A percentile compares a stretch with the other conserved stretches of the same genome.
These are phyloP conservation scores for Cryptosporidium canis DNA, from an alignment of 169 alveolate species.

Conservation along the genomic window DNA sequence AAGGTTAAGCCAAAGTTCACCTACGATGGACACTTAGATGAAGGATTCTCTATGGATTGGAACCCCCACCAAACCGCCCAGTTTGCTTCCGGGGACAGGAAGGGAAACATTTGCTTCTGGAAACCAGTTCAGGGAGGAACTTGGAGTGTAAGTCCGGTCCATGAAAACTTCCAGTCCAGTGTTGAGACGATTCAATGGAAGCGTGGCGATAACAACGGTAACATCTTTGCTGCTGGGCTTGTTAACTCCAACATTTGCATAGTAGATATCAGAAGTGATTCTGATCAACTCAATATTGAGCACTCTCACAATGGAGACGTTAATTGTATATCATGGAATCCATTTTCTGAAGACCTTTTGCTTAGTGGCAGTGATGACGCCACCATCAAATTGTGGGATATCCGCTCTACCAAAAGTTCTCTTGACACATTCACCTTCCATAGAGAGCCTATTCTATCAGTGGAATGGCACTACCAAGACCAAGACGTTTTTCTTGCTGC, in stretches of 20 bases:
- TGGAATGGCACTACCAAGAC: slow-evolving; percentile 56
- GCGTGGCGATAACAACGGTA: not conserved
- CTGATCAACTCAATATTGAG: slow-evolving; percentile 1
- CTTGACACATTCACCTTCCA: slow-evolving; percentile 34
- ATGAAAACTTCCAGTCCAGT: slow-evolving; percentile 48
- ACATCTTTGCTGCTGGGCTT: slow-evolving; percentile 66
- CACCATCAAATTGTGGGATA: slow-evolving; percentile 61
- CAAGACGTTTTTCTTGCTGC: slow-evolving; percentile 67
- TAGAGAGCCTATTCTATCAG: slow-evolving; percentile 55
- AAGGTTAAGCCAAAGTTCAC: slow-evolving; percentile 39
- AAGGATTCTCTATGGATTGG: slow-evolving; percentile 72
- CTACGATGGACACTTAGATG: slow-evolving; percentile 55
- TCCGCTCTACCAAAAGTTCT: slow-evolving; percentile 12
- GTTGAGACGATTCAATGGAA: slow-evolving; percentile 67
- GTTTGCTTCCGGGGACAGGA: slow-evolving; percentile 62
- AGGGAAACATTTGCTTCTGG: slow-evolving; percentile 61
- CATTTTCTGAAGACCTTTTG: slow-evolving; percentile 40
- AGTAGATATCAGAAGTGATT: slow-evolving; percentile 27
- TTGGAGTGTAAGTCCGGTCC: slow-evolving; percentile 25
- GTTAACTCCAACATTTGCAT: slow-evolving; percentile 57
- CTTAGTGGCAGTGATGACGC: slow-evolving; percentile 66
- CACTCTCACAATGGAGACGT: slow-evolving; percentile 66
- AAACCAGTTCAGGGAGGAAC: slow-evolving; percentile 54
- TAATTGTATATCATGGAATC: slow-evolving; percentile 68
- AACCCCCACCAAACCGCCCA: slow-evolving; percentile 42